Percentiles rank a stretch among this genome's conserved stretches.
These are phyloP conservation scores for Arachnomyces sp. DNA, from an alignment of 2,329 filamentous ascomycete genomes.

Conservation along the genomic window DNA sequence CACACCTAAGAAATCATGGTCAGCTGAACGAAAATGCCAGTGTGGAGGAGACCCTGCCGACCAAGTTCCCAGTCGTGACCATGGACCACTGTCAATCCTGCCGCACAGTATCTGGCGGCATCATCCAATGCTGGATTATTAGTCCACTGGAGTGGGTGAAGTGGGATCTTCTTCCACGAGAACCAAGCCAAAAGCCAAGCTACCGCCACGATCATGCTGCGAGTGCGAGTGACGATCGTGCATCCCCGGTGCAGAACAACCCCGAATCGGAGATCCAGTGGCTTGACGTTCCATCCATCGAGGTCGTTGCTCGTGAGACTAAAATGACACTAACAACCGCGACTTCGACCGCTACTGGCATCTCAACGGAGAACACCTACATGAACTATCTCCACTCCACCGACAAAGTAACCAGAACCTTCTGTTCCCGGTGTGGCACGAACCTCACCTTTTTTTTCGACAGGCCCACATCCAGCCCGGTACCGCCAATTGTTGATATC, in stretches of 20 bases:
- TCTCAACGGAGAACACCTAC: constrained; percentile 1
- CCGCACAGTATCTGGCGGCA: constrained; percentile 13
- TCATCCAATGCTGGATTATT: constrained; percentile 22
- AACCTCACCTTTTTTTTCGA: constrained; percentile 16
- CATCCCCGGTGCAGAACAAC: background rate
- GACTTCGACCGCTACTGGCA: constrained; percentile 11
- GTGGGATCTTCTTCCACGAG: constrained; percentile 15
- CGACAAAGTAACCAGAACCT: constrained; percentile 15
- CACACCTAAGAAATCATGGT: background rate
- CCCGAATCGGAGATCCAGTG: too few species aligned
- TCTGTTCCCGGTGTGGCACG: constrained; percentile 23
- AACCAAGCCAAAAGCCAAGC: background rate
- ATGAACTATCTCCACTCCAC: constrained; percentile 3
- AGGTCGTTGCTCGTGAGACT: constrained; percentile 8
- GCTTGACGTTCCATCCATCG: constrained; percentile 3
- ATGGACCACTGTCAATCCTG: constrained; percentile 23
- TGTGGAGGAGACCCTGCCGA: constrained; percentile 10
- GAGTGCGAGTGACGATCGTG: background rate
- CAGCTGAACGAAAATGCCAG: constrained; percentile 4
- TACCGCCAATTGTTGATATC: constrained; percentile 15
- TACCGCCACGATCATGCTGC: background rate
- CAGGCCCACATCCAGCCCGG: constrained; percentile 6
- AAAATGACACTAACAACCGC: constrained; percentile 10
- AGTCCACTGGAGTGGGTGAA: constrained; percentile 19
- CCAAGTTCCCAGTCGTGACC: constrained; percentile 15